Evolutionary conservation across 768 basidiomycete genomes (phyloP), one percentile per base, ranked within the genome.

Genomic region (Hysterangium stoloniferum): DNA sequence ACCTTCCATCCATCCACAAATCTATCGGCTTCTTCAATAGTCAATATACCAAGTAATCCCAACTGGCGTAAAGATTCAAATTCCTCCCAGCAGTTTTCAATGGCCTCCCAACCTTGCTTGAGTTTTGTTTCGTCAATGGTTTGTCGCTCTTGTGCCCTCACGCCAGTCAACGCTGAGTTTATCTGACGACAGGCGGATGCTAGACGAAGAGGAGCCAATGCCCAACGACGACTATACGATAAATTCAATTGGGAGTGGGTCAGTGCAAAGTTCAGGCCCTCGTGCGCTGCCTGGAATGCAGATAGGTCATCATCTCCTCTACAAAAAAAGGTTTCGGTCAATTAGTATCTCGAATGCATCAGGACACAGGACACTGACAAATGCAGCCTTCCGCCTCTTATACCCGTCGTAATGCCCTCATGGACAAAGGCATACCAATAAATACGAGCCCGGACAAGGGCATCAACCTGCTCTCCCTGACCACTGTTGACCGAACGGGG

Each of bases 381-480:
- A 40, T 84, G 70, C 41, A 95, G 73, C 33, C 89, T 82, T 2
- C 89, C 84, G n/a, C 93, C 93, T 44, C 82, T 76, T 52, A 94
- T 73, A 19, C 84, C 93, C 7, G 79, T 86, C 1, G 80, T 79
- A 19, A 93, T 75, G 25, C 89, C 87, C 66, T 95, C 93, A 53
- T 88, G 82, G 22, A 85, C 78, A 55, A 91, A 79, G 6, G 86
- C 80, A 58, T 92, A 95, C 87, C 90, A 95, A 63, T 90, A 94
- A 28, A 94, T 73, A 27, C 92, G 74, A 2, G 87, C 82, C 29
- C 88, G 79, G 29, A 86, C 71, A 40, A 67, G 67, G 6, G 72
- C 63, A 31, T 82, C 78, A 45, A 84, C 77, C 44, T 82, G 80
- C 29, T 74, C 70, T 2, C 71, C 73, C 36, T 70, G 68, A 19